A percentile compares a stretch with the other conserved stretches of the same genome.
These are phyloP conservation scores for Westerdykella aurantiaca DNA, from an alignment of 2,329 filamentous ascomycete genomes.

Conservation along the genomic window DNA sequence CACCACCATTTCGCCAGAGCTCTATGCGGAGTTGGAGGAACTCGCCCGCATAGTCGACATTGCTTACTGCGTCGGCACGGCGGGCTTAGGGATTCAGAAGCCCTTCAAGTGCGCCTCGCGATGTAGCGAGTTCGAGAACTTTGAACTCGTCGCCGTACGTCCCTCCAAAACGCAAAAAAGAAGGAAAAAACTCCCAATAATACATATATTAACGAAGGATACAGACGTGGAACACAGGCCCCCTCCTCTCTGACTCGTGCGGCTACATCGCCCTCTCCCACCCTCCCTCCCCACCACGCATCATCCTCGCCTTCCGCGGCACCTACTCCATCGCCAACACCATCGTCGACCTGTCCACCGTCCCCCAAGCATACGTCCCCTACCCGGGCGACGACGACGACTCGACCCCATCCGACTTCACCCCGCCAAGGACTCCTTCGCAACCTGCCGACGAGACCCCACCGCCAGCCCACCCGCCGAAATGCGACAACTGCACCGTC, in stretches of 20 bases:
- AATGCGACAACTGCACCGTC: conserved; percentile 82
- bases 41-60: conserved; percentile 87
- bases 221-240: conserved; percentile 82
- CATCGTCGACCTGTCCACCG: conserved; percentile 79
- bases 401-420: conserved; percentile 24
- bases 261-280: conserved; percentile 92
- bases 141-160: conserved; percentile 58
- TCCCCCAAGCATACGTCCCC: conserved; percentile 84
- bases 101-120: conserved; percentile 83
- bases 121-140: conserved; percentile 73
- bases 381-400: conserved; percentile 57
- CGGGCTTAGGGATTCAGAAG: conserved; percentile 72
- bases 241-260: conserved; percentile 81
- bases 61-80: conserved; percentile 82
- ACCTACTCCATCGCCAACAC: conserved; percentile 93
- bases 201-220: too few species aligned
- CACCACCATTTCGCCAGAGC: conserved; percentile 49
- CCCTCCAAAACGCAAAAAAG: conserved; percentile 1
- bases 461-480: conserved; percentile 39
- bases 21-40: conserved; percentile 81
- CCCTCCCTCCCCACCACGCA: conserved; percentile 51
- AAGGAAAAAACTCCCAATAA: conserved; percentile 1
- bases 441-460: conserved; percentile 11
- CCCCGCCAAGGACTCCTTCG: conserved; percentile 11
- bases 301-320: conserved; percentile 85